Percentiles rank a stretch among this genome's conserved stretches.
These are phyloP conservation scores for Ustilago tritici DNA, from an alignment of 1,284 basidiomycete genomes.

Conservation along the genomic window DNA sequence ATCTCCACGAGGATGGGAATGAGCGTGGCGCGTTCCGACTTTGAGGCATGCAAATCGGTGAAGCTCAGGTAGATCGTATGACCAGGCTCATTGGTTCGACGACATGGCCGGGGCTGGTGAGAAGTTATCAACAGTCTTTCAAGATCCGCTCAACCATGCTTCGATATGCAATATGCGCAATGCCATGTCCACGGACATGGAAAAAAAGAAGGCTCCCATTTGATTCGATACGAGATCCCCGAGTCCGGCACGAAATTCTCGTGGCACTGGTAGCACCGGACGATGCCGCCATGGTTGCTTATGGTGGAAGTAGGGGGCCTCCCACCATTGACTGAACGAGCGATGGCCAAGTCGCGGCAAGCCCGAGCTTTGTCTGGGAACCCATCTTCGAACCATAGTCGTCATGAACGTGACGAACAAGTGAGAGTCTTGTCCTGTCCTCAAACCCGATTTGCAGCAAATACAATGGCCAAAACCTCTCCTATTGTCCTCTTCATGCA, in stretches of 20 bases:
- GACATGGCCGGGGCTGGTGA: background rate
- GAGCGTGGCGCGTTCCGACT: conserved; percentile 3
- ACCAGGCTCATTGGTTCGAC: background rate
- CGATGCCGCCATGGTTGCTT: too few relatives aligned
- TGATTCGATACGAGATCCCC: conserved; percentile 4
- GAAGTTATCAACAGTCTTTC: background rate
- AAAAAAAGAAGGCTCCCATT: background rate
- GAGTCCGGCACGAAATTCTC: background rate
- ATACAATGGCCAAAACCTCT: too few relatives aligned
- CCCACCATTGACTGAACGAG: background rate
- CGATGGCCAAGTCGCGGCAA: background rate
- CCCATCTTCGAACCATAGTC: background rate
- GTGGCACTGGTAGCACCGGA: background rate
- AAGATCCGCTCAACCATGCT: background rate
- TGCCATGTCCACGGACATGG: conserved; percentile 6
- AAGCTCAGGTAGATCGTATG: background rate
- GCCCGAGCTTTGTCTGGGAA: background rate
- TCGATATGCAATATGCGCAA: background rate
- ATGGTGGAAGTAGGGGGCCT: too few relatives aligned
- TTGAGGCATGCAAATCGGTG: background rate
- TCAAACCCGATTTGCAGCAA: too few relatives aligned
- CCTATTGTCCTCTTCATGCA: background rate
- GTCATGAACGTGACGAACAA: background rate
- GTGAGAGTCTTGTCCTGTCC: background rate
- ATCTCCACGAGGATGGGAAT: background rate